These are phyloP conservation scores for Arabidopsis suecica DNA, from an alignment of 345 rosid species.

Conservation along the genomic window DNA sequence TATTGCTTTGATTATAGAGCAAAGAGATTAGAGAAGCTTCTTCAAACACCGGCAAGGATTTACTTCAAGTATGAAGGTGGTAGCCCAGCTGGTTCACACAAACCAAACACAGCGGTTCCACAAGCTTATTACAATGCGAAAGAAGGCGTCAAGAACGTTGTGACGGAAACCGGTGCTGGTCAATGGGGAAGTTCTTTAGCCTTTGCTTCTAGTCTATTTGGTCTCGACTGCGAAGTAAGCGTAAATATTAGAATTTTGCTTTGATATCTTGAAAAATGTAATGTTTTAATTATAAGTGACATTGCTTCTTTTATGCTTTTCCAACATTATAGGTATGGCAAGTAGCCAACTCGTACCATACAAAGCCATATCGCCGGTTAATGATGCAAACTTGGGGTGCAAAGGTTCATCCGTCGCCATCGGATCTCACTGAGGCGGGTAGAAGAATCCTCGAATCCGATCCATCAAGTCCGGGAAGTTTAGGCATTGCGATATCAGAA, in stretches of 20 bases:
- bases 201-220: constrained; percentile 88
- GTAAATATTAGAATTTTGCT: background rate
- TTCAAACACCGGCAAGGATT: constrained; percentile 86
- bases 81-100: constrained; percentile 98
- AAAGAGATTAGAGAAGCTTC: constrained; percentile 92
- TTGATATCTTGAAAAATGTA: background rate
- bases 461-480: constrained; percentile 82
- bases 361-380: constrained; percentile 87
- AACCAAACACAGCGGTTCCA: constrained; percentile 88
- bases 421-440: constrained; percentile 70
- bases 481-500: constrained; percentile 97
- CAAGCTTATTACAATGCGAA: constrained; percentile 84
- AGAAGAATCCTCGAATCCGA: constrained; percentile 65
- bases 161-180: constrained; percentile 97
- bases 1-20: constrained; percentile 59
- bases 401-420: constrained; percentile 92
- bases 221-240: constrained; percentile 76
- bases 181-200: constrained; percentile 97
- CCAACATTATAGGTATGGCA: constrained; percentile 76
- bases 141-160: constrained; percentile 77
- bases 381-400: constrained; percentile 99
- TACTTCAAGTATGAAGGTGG: constrained; percentile 94
- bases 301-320: background rate
- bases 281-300: background rate
- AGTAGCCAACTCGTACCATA: constrained; percentile 91